Conservation (phyloP, 2,329 filamentous ascomycete genomes). For the Fusarium floridanum region DNA sequence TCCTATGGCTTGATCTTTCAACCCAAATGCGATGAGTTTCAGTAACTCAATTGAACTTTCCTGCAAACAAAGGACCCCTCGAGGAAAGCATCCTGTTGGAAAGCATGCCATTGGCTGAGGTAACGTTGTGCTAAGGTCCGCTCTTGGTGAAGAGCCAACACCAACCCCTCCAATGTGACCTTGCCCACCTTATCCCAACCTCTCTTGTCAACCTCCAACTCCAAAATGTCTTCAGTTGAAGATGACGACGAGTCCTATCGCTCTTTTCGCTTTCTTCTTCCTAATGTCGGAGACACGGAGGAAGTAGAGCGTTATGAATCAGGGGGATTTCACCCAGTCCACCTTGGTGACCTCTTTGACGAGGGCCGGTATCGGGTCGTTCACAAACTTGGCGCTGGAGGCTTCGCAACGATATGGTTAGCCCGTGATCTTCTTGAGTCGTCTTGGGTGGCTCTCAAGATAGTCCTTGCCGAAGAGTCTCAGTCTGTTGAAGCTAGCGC, state of each 20-base stretch:
- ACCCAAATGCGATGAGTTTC: not conserved
- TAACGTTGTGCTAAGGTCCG: not conserved
- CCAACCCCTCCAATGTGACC: not conserved
- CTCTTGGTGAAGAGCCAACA: not conserved
- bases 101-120: not conserved
- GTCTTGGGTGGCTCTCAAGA: slow-evolving; percentile 44
- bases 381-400: slow-evolving; percentile 58
- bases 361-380: slow-evolving; percentile 55
- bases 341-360: slow-evolving; percentile 54
- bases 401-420: slow-evolving; percentile 60
- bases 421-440: slow-evolving; percentile 47
- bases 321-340: slow-evolving; percentile 59
- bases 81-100: no score
- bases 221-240: not conserved
- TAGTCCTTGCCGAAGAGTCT: slow-evolving; percentile 35
- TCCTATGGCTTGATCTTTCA: not conserved
- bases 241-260: not conserved
- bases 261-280: not conserved
- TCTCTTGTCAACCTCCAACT: not conserved
- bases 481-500: not conserved
- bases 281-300: not conserved
- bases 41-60: not conserved
- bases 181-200: not conserved
- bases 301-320: slow-evolving; percentile 44
- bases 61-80: not conserved